Evolutionary conservation across 2,329 filamentous ascomycete species (phyloP).

Genomic region (Penicillium sumatraense): DNA sequence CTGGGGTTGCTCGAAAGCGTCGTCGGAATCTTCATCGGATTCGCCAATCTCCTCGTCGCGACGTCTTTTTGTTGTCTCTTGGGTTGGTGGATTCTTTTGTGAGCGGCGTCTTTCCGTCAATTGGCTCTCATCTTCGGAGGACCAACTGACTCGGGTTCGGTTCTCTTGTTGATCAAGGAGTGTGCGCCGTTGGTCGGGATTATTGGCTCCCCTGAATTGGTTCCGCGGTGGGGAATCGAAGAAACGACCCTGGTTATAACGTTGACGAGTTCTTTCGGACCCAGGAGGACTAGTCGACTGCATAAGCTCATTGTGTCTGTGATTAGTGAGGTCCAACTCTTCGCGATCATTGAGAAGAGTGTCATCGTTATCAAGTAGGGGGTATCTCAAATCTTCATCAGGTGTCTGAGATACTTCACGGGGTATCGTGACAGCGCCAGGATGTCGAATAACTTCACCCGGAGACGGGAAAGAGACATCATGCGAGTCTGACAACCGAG

Average conservation of each 20-base stretch:
- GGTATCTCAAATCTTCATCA: conserved; percentile 6
- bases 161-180: conserved; percentile 44
- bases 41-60: conserved; percentile 20
- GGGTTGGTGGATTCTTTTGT: conserved; percentile 3
- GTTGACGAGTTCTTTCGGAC: conserved; percentile 22
- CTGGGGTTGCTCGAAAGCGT: conserved; percentile 49
- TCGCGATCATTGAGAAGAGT: conserved; percentile 15
- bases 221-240: conserved; percentile 3
- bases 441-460: neutral
- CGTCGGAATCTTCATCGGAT: conserved; percentile 44
- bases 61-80: conserved; percentile 21
- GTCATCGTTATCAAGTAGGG: conserved; percentile 8
- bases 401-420: neutral
- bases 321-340: neutral
- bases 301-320: neutral
- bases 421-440: neutral
- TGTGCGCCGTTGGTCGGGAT: conserved; percentile 13
- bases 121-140: conserved; percentile 35
- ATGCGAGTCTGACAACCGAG: neutral
- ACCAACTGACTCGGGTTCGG: conserved; percentile 37
- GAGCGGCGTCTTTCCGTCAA: conserved; percentile 20
- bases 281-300: conserved; percentile 22
- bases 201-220: neutral
- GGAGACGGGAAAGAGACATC: neutral
- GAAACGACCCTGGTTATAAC: conserved; percentile 15